Conservation (phyloP, 306 rosid genomes). For the Trifolium subterraneum region DNA sequence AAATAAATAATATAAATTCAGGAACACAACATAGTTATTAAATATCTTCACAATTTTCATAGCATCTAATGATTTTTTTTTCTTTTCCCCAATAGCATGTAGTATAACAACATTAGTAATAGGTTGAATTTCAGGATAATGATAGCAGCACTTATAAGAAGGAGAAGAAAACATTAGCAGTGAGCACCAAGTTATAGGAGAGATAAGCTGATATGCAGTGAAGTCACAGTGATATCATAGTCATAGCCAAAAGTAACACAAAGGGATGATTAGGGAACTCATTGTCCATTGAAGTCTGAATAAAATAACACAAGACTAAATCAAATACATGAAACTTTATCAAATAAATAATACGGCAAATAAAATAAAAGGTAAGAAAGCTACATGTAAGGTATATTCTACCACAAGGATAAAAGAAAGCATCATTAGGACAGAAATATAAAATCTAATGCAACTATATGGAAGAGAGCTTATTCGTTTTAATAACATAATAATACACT, state of each 20-base stretch:
- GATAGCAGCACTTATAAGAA: background rate
- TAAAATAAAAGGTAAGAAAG: background rate
- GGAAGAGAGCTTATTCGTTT: background rate
- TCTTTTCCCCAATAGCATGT: background rate
- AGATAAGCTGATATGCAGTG: background rate
- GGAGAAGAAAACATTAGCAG: constrained; percentile 11
- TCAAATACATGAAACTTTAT: background rate
- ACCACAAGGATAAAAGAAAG: background rate
- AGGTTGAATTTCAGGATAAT: background rate
- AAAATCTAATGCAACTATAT: background rate
- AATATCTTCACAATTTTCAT: background rate
- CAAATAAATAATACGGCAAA: background rate
- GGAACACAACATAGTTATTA: background rate
- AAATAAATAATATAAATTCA: background rate
- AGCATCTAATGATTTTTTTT: background rate
- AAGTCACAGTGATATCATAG: background rate
- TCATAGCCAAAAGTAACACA: background rate
- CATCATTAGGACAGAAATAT: background rate
- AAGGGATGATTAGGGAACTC: background rate
- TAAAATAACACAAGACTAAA: no score
- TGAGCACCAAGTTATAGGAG: background rate
- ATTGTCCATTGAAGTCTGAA: background rate
- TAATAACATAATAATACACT: background rate
- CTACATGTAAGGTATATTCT: background rate
- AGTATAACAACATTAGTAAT: background rate